These are phyloP conservation scores for Vigna mungo DNA, from an alignment of 306 rosid genomes.

Conservation along the genomic window DNA sequence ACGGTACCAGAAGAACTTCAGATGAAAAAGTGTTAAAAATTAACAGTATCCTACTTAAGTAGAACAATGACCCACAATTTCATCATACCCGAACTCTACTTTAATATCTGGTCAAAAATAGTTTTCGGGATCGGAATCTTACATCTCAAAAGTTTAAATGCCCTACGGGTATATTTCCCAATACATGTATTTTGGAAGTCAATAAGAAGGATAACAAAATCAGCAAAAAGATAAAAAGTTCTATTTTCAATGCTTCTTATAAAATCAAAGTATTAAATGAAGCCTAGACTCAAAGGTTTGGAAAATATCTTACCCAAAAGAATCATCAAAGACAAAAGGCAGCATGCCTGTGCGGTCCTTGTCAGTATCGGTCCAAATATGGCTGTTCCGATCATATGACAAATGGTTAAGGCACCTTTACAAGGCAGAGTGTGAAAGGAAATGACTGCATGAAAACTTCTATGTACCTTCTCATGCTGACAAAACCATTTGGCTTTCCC, in stretches of 20 bases:
- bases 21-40: background rate
- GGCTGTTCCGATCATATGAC: conserved; percentile 61
- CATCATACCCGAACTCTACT: background rate
- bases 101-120: background rate
- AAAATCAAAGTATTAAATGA: conserved; percentile 14
- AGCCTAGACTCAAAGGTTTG: conserved; percentile 12
- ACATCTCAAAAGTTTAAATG: background rate
- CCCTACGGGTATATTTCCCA: conserved; percentile 5
- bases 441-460: conserved; percentile 37
- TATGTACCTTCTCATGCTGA: conserved; percentile 91
- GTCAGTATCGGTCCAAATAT: conserved; percentile 95
- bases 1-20: background rate
- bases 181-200: background rate
- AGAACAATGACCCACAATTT: background rate
- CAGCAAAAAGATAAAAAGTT: conserved; percentile 5
- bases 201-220: conserved; percentile 22
- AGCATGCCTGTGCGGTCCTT: conserved; percentile 93
- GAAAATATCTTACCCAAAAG: conserved; percentile 74
- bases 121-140: conserved; percentile 4
- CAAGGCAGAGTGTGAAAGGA: conserved; percentile 30
- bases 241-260: conserved; percentile 2
- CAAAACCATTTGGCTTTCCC: conserved; percentile 94
- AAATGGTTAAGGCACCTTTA: conserved; percentile 35
- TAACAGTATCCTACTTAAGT: background rate
- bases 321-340: conserved; percentile 93